Evolutionary conservation across 306 rosid genomes (phyloP).

Genomic region (Prosopis cineraria): DNA sequence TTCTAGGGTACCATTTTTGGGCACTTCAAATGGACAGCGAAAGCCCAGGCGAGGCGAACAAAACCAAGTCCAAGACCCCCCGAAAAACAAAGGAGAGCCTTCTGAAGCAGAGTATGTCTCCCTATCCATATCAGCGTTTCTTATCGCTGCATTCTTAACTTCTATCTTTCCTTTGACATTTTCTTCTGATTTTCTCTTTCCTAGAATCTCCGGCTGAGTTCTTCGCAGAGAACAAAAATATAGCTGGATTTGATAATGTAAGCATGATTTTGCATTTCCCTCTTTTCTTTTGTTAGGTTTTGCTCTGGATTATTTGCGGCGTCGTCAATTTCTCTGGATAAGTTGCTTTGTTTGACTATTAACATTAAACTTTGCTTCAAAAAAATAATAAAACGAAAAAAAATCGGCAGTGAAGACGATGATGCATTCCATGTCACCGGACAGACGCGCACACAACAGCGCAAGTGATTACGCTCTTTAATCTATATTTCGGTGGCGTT

Average conservation of each 20-base stretch:
- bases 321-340: not conserved
- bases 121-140: conserved; percentile 20
- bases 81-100: conserved; percentile 69
- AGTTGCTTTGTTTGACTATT: not conserved
- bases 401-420: not conserved
- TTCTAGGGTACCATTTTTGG: not conserved
- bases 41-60: conserved; percentile 59
- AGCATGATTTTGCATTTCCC: conserved; percentile 5
- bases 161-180: not conserved
- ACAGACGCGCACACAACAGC: not conserved
- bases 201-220: conserved; percentile 96
- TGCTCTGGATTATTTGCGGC: not conserved
- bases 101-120: conserved; percentile 78
- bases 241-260: conserved; percentile 95
- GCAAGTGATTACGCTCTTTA: not conserved
- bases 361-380: not conserved
- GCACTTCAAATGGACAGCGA: conserved; percentile 60
- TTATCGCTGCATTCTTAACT: not conserved
- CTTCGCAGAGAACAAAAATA: conserved; percentile 94
- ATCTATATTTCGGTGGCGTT: not conserved
- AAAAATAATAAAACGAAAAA: not conserved
- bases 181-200: not conserved
- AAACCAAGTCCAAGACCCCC: conserved; percentile 69
- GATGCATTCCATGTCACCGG: not conserved
- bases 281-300: not conserved